Evolutionary conservation across 2,329 filamentous ascomycete species (phyloP).

Genomic region (Hypocrella siamensis): DNA sequence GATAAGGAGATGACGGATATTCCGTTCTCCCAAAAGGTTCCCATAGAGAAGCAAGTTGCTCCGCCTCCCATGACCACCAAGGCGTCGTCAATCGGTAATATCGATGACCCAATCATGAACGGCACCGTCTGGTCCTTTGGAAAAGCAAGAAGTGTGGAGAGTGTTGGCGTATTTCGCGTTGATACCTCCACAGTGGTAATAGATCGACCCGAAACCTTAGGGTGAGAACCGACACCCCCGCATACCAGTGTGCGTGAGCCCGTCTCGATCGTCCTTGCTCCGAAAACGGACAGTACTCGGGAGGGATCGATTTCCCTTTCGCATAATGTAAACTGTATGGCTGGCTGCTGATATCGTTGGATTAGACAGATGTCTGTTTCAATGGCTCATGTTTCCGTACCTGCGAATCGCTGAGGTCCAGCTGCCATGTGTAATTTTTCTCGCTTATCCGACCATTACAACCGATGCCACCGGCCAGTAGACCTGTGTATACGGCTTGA

Average conservation of each 20-base stretch:
- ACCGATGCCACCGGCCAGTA: conserved; percentile 59
- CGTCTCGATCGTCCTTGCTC: conserved; percentile 12
- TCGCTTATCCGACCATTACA: conserved; percentile 45
- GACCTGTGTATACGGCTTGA: conserved; percentile 31
- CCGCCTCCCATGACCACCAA: conserved; percentile 62
- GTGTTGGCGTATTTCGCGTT: conserved; percentile 18
- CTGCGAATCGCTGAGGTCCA: conserved; percentile 1
- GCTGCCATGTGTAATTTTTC: conserved; percentile 48
- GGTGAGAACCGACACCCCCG: conserved; percentile 16
- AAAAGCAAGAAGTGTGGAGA: conserved; percentile 2
- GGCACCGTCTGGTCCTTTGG: conserved; percentile 22
- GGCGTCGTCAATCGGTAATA: conserved; percentile 28
- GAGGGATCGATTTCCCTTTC: background rate
- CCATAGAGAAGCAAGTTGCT: conserved; percentile 82
- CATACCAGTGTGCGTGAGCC: conserved; percentile 12
- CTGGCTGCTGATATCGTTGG: too few relatives aligned
- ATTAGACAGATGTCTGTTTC: too few relatives aligned
- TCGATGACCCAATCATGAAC: conserved; percentile 55
- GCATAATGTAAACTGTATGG: conserved; percentile 10
- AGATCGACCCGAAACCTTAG: conserved; percentile 13
- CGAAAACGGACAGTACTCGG: conserved; percentile 14
- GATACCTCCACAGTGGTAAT: conserved; percentile 9
- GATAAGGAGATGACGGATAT: conserved; percentile 34
- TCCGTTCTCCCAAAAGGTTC: conserved; percentile 64
- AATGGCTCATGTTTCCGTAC: background rate